Conservation (phyloP, 306 rosid species). For the Purshia tridentata region DNA sequence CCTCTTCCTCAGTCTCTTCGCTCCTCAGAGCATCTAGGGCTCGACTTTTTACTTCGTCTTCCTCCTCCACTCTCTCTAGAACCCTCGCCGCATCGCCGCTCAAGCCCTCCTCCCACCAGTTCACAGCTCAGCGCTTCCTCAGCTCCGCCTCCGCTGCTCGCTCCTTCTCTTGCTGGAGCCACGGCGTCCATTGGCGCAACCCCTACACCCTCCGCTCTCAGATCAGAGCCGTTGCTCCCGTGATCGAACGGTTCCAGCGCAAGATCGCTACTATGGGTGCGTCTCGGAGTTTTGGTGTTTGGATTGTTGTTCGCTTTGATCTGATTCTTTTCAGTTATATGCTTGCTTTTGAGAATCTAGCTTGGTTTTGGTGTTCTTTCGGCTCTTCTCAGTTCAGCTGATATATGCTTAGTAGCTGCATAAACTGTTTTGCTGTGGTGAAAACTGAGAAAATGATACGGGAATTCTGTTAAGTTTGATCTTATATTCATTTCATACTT, state of each 20-base stretch:
- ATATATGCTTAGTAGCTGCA: not conserved
- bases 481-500: not conserved
- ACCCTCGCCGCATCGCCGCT: conserved; percentile 29
- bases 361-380: not conserved
- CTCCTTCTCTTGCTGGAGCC: conserved; percentile 65
- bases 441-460: conserved; percentile 6
- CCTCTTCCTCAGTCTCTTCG: conserved; percentile 50
- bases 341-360: conserved; percentile 9
- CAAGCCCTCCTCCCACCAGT: conserved; percentile 20
- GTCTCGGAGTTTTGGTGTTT: conserved; percentile 23
- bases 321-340: not conserved
- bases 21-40: conserved; percentile 68
- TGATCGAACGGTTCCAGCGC: conserved; percentile 68
- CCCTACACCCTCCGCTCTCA: conserved; percentile 65
- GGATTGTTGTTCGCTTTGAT: not conserved
- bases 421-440: conserved; percentile 12
- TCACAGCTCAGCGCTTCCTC: conserved; percentile 35
- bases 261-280: conserved; percentile 76
- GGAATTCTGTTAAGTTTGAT: not conserved
- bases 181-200: conserved; percentile 67
- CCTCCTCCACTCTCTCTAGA: conserved; percentile 44
- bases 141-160: conserved; percentile 38
- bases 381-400: not conserved
- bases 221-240: conserved; percentile 81
- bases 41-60: conserved; percentile 35